Conservation (phyloP, 768 basidiomycete genomes). For the Tricholoma sp. region DNA sequence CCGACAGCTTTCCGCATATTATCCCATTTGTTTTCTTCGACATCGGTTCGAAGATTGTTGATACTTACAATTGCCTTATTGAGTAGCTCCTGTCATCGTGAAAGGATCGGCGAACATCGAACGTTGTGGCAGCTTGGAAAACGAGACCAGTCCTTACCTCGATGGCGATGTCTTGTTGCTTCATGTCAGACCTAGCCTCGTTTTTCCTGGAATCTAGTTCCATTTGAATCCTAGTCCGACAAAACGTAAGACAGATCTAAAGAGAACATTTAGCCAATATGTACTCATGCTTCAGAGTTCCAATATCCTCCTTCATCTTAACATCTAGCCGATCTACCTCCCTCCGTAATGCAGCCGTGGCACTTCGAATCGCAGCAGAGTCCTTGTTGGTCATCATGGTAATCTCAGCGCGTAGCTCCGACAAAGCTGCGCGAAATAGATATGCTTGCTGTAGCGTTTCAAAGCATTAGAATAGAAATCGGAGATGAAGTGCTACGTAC, state of each 20-base stretch:
- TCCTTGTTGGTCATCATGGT: slow-evolving; percentile 82
- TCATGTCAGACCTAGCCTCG: slow-evolving; percentile 80
- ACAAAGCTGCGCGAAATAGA: slow-evolving; percentile 88
- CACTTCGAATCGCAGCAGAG: slow-evolving; percentile 72
- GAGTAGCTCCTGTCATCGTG: slow-evolving; percentile 54
- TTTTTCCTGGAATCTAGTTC: slow-evolving; percentile 93
- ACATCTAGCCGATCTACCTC: slow-evolving; percentile 83
- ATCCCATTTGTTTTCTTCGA: slow-evolving; percentile 86
- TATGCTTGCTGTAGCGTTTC: slow-evolving; percentile 75
- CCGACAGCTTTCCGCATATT: slow-evolving; percentile 83
- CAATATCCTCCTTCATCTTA: slow-evolving; percentile 92
- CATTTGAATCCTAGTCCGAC: slow-evolving; percentile 78
- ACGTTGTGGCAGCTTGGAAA: not conserved
- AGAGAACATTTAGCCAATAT: slow-evolving; percentile 21
- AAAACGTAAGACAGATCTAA: slow-evolving; percentile 5
- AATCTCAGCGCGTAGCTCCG: slow-evolving; percentile 84
- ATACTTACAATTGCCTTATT: slow-evolving; percentile 70
- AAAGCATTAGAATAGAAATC: not conserved
- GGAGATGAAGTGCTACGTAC: slow-evolving; percentile 37
- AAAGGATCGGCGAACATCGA: not conserved
- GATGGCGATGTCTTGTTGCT: slow-evolving; percentile 78
- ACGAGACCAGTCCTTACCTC: slow-evolving; percentile 45
- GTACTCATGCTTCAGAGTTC: slow-evolving; percentile 88
- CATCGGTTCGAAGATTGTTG: slow-evolving; percentile 74
- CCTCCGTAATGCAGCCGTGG: slow-evolving; percentile 70